Conservation (phyloP, 352 stramenopile genomes). For the Globisporangium paroecandrum region DNA sequence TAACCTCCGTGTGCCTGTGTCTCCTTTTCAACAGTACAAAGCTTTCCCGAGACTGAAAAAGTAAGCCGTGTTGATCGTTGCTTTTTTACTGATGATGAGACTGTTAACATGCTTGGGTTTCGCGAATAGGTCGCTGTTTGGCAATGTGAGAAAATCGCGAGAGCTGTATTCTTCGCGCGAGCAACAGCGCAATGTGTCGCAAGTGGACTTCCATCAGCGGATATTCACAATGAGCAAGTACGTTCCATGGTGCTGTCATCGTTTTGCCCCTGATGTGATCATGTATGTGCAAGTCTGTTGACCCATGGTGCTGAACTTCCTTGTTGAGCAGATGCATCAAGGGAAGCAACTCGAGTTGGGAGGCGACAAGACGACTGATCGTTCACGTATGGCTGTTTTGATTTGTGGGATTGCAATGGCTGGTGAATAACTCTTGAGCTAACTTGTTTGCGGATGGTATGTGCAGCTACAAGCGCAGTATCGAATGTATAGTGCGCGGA, state of each 20-base stretch:
- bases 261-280: not conserved
- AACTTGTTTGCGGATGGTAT: not conserved
- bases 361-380: constrained; percentile 60
- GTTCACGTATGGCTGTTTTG: constrained; percentile 43
- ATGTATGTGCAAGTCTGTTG: not conserved
- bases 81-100: not conserved
- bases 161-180: constrained; percentile 68
- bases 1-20: not conserved
- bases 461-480: constrained; percentile 68
- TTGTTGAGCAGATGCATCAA: constrained; percentile 37
- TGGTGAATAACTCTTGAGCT: not conserved
- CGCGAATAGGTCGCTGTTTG: constrained; percentile 51
- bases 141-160: constrained; percentile 68
- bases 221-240: constrained; percentile 67
- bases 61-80: constrained; percentile 18
- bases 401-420: not conserved
- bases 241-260: not conserved
- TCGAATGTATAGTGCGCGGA: constrained; percentile 61
- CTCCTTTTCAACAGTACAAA: constrained; percentile 52
- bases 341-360: constrained; percentile 55
- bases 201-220: constrained; percentile 71
- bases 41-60: constrained; percentile 79
- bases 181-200: constrained; percentile 69
- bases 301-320: not conserved
- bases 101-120: not conserved